Conservation (phyloP, 1,284 basidiomycete species). For the Xerocomus cyaneibrunnescens region DNA sequence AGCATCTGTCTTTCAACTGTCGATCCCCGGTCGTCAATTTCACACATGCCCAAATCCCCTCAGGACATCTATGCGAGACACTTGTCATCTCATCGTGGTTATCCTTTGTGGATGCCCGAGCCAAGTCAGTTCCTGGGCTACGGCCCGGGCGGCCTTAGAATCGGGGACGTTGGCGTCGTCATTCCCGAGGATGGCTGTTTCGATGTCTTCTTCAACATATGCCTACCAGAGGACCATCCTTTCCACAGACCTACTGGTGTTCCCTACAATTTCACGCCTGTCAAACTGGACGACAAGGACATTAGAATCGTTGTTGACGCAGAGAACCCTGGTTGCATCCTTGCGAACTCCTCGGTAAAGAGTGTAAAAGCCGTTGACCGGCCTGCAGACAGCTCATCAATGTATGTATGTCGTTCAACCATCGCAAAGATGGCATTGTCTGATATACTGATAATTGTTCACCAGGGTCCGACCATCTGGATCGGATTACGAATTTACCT, state of each 20-base stretch:
- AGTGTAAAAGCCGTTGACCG: background rate
- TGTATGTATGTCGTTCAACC: background rate
- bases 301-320: background rate
- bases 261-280: slow-evolving; percentile 11
- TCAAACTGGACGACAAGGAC: slow-evolving; percentile 7
- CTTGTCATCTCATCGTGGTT: slow-evolving; percentile 30
- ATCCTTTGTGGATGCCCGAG: slow-evolving; percentile 30
- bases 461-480: background rate
- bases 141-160: slow-evolving; percentile 14
- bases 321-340: slow-evolving; percentile 6
- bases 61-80: slow-evolving; percentile 14
- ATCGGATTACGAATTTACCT: slow-evolving; percentile 9
- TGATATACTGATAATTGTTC: background rate
- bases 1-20: too few relatives aligned
- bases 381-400: background rate
- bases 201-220: slow-evolving; percentile 31
- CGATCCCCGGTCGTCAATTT: too few relatives aligned
- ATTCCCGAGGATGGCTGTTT: slow-evolving; percentile 19
- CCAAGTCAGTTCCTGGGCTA: slow-evolving; percentile 18
- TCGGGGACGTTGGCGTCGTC: slow-evolving; percentile 2
- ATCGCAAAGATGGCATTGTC: background rate
- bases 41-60: slow-evolving; percentile 4
- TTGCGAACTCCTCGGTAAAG: slow-evolving; percentile 3
- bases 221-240: slow-evolving; percentile 10
- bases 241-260: slow-evolving; percentile 12